Percentiles rank a stretch among this genome's conserved stretches.
Conservation (phyloP, 441 rosid genomes). For the Mallotus japonicus region DNA sequence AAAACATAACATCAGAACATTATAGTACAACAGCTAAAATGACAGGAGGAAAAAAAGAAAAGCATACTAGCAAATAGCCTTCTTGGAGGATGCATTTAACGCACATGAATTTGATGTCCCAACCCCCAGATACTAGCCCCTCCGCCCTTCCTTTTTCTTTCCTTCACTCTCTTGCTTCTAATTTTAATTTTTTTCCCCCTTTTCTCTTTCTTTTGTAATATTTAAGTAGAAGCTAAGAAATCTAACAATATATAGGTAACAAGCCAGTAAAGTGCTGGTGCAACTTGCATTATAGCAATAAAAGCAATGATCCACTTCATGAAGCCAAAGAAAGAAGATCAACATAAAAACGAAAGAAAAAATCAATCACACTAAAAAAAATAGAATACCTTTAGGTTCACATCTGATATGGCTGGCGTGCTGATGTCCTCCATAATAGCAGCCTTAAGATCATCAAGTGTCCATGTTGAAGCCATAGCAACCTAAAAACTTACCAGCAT, state of each 20-base stretch:
- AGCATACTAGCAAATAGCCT: not conserved
- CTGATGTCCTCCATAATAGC: conserved; percentile 54
- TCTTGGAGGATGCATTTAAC: not conserved
- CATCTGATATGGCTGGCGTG: conserved; percentile 59
- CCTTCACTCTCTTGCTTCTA: not conserved
- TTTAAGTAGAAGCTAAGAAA: not conserved
- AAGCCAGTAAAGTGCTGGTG: not conserved
- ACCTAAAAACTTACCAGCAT: conserved; percentile 41
- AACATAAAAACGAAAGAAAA: not conserved
- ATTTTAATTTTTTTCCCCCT: not conserved
- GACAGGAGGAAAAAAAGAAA: not conserved
- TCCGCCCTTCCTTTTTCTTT: not conserved
- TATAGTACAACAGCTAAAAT: not conserved
- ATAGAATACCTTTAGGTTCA: conserved; percentile 63
- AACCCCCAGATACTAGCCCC: not conserved
- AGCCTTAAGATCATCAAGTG: conserved; percentile 76
- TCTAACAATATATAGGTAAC: not conserved
- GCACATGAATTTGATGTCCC: not conserved
- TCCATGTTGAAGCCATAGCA: conserved; percentile 59
- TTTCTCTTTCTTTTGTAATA: not conserved
- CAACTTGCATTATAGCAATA: not conserved
- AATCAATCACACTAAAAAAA: not conserved
- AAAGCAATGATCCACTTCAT: not conserved
- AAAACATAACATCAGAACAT: conserved; percentile 6
- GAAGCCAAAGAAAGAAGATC: not conserved